Percentiles rank a stretch among this genome's conserved stretches.
These are phyloP conservation scores for Mycosphaerelloides madeirae DNA, from an alignment of 2,329 filamentous ascomycete species.

Conservation along the genomic window DNA sequence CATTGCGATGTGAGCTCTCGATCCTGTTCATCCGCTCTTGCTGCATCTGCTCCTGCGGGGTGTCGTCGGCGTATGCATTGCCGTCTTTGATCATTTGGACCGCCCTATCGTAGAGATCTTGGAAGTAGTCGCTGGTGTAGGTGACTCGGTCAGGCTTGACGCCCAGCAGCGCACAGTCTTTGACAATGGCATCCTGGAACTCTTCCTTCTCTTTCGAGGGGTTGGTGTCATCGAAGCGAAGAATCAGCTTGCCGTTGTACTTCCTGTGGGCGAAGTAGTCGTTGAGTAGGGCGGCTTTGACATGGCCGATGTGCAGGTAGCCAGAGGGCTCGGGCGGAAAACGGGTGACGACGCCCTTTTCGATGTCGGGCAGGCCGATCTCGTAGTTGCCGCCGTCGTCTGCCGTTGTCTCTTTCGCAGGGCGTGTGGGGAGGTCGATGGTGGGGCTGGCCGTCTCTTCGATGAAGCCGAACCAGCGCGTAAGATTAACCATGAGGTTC, in stretches of 20 bases:
- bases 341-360: slow-evolving; percentile 83
- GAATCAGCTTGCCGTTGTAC: slow-evolving; percentile 83
- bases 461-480: slow-evolving; percentile 82
- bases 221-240: slow-evolving; percentile 97
- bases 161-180: slow-evolving; percentile 86
- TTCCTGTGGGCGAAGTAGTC: slow-evolving; percentile 95
- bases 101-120: slow-evolving; percentile 81
- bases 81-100: slow-evolving; percentile 80
- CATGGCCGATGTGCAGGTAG: slow-evolving; percentile 92
- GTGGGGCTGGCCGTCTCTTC: slow-evolving; percentile 71
- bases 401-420: slow-evolving; percentile 56
- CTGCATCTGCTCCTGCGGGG: slow-evolving; percentile 81
- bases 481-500: slow-evolving; percentile 68
- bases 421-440: slow-evolving; percentile 47
- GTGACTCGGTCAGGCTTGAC: slow-evolving; percentile 82
- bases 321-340: slow-evolving; percentile 95
- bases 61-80: slow-evolving; percentile 91
- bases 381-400: slow-evolving; percentile 85
- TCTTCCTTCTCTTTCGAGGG: slow-evolving; percentile 96
- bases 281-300: slow-evolving; percentile 87
- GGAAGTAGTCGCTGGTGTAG: slow-evolving; percentile 94
- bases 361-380: slow-evolving; percentile 76
- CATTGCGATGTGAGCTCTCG: slow-evolving; percentile 73
- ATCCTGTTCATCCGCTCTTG: slow-evolving; percentile 79
- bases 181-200: slow-evolving; percentile 87